Conservation (phyloP, 768 basidiomycete species). For the Trametes meyenii region DNA sequence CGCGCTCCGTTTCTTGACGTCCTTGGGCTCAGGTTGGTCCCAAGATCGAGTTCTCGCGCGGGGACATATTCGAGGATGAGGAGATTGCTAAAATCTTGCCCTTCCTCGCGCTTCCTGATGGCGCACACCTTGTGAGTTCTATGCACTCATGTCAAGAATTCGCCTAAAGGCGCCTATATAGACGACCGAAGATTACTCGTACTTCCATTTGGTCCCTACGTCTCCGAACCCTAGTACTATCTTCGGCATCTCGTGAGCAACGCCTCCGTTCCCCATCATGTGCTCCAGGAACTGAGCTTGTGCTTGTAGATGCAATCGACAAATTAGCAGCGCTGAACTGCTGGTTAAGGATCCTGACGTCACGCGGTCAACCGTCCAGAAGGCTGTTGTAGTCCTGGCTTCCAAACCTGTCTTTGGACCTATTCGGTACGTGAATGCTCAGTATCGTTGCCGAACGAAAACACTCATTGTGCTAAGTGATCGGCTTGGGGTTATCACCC, state of each 20-base stretch:
- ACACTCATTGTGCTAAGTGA: constrained; percentile 52
- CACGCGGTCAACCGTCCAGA: constrained; percentile 95
- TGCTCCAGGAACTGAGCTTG: background rate
- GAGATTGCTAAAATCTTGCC: constrained; percentile 86
- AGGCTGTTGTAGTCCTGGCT: constrained; percentile 94
- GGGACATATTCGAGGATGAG: constrained; percentile 81
- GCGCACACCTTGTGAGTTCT: constrained; percentile 83
- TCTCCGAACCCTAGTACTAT: constrained; percentile 75
- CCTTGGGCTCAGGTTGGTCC: constrained; percentile 73
- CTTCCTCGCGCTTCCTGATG: constrained; percentile 95
- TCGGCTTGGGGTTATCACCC: constrained; percentile 92
- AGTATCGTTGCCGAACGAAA: background rate
- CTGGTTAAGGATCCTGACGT: constrained; percentile 82
- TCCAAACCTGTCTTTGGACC: constrained; percentile 92
- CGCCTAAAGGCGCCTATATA: constrained; percentile 34
- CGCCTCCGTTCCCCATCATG: too few species aligned
- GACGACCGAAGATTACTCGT: constrained; percentile 94
- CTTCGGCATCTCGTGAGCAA: constrained; percentile 91
- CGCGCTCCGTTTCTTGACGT: constrained; percentile 1
- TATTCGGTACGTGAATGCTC: constrained; percentile 59
- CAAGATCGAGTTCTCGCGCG: constrained; percentile 81
- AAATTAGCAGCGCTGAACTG: constrained; percentile 80
- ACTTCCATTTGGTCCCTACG: constrained; percentile 86
- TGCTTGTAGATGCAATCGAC: constrained; percentile 81
- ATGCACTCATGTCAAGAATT: constrained; percentile 19